These are phyloP conservation scores for Dispira parvispora DNA, from an alignment of 192 early-diverging fungal genomes.

Conservation along the genomic window DNA sequence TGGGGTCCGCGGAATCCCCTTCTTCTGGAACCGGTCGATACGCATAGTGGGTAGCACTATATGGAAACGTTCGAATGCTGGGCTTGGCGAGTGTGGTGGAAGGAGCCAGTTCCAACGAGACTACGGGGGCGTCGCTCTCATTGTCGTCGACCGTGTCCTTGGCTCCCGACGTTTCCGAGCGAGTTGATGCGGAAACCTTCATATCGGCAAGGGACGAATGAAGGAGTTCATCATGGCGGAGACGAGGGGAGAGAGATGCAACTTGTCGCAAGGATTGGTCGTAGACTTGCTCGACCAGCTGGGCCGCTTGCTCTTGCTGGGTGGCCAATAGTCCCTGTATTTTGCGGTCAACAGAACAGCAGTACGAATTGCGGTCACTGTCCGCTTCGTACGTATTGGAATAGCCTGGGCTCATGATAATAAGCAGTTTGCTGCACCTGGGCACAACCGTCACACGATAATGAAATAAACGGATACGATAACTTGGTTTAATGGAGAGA, in stretches of 20 bases:
- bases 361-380: constrained; percentile 13
- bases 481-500: too few relatives aligned
- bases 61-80: neutral
- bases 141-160: neutral
- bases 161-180: neutral
- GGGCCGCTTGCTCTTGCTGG: constrained; percentile 15
- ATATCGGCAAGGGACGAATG: neutral
- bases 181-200: neutral
- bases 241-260: too few relatives aligned
- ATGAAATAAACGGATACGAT: too few relatives aligned
- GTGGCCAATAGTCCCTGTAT: constrained; percentile 27
- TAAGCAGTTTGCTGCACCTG: too few relatives aligned
- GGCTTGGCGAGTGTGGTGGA: too few relatives aligned
- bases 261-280: too few relatives aligned
- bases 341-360: constrained; percentile 26
- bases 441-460: too few relatives aligned
- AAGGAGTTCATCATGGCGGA: neutral
- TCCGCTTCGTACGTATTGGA: too few relatives aligned
- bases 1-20: neutral
- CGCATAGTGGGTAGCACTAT: neutral
- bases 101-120: too few relatives aligned
- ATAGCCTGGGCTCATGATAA: too few relatives aligned
- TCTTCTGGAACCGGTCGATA: neutral
- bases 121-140: neutral
- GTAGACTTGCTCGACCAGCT: neutral